Percentiles rank a stretch among this genome's conserved stretches.
Conservation (phyloP, 2,329 filamentous ascomycete genomes). For the Microcera coccophila region DNA sequence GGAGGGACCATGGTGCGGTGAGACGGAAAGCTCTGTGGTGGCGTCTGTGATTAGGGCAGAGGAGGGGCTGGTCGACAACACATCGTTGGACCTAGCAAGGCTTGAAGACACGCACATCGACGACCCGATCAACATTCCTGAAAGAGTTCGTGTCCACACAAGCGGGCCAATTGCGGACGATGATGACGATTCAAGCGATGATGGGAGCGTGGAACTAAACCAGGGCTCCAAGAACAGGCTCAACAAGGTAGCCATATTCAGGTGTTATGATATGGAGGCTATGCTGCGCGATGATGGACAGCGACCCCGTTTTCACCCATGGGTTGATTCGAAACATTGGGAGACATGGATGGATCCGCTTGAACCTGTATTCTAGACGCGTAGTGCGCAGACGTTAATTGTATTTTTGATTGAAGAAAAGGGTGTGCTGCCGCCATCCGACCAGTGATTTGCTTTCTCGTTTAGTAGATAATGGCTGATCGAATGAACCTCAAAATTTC, state of each 20-base stretch:
- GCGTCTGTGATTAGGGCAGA: slow-evolving; percentile 8
- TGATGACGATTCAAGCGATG: too few relatives aligned
- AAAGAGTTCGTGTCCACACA: slow-evolving; percentile 1
- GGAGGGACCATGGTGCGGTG: slow-evolving; percentile 17
- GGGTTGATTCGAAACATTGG: slow-evolving; percentile 6
- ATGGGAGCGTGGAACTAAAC: not conserved
- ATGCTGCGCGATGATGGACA: slow-evolving; percentile 1
- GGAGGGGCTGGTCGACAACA: slow-evolving; percentile 1
- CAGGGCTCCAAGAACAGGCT: not conserved
- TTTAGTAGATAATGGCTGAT: too few relatives aligned
- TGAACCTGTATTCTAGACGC: too few relatives aligned
- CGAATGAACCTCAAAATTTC: too few relatives aligned
- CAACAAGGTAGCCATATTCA: not conserved
- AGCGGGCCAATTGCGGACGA: slow-evolving; percentile 4
- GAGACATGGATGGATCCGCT: not conserved
- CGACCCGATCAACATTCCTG: not conserved
- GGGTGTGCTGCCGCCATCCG: too few relatives aligned
- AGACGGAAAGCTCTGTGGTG: slow-evolving; percentile 6
- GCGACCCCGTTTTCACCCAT: slow-evolving; percentile 2
- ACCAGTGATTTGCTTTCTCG: too few relatives aligned
- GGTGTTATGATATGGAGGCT: slow-evolving; percentile 5
- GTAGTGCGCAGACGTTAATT: too few relatives aligned
- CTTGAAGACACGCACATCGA: not conserved
- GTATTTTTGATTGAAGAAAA: too few relatives aligned
- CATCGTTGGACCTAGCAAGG: not conserved